Percentiles rank a stretch among this genome's conserved stretches.
Evolutionary conservation across 2,329 filamentous ascomycete species (phyloP).

Genomic region (Colletotrichum spinosum): DNA sequence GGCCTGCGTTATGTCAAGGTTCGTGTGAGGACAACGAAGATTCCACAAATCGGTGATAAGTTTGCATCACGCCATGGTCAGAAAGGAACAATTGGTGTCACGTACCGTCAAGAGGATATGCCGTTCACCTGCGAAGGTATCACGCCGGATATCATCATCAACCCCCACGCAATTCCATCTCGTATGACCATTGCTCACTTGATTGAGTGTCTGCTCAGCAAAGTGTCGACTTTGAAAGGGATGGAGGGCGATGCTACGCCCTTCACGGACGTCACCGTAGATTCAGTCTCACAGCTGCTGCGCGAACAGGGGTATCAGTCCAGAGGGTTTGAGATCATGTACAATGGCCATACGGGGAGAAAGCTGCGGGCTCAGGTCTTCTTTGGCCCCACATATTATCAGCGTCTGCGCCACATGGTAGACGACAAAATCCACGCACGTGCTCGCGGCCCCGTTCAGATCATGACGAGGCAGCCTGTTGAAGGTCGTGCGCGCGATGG

Average conservation of each 20-base stretch:
- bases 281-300: constrained; percentile 88
- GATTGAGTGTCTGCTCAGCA: constrained; percentile 97
- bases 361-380: constrained; percentile 96
- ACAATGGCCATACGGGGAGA: constrained; percentile 95
- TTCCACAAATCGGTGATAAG: constrained; percentile 98
- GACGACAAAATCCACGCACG: constrained; percentile 99
- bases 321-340: constrained; percentile 98
- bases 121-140: constrained; percentile 94
- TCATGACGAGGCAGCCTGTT: constrained; percentile 95
- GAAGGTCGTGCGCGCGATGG: constrained; percentile 98
- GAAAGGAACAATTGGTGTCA: constrained; percentile 99
- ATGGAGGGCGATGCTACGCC: constrained; percentile 98
- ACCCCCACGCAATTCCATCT: constrained; percentile 98
- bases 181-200: constrained; percentile 99
- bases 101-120: constrained; percentile 98
- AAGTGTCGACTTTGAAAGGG: constrained; percentile 92
- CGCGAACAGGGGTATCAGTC: constrained; percentile 94
- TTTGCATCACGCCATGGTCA: constrained; percentile 99
- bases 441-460: constrained; percentile 95
- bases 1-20: constrained; percentile 97
- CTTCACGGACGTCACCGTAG: constrained; percentile 97
- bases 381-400: constrained; percentile 98
- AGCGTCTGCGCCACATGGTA: constrained; percentile 98
- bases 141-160: constrained; percentile 96
- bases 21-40: constrained; percentile 95